A percentile compares a stretch with the other conserved stretches of the same genome.
These are phyloP conservation scores for Malus orientalis DNA, from an alignment of 306 rosid genomes.

Conservation along the genomic window DNA sequence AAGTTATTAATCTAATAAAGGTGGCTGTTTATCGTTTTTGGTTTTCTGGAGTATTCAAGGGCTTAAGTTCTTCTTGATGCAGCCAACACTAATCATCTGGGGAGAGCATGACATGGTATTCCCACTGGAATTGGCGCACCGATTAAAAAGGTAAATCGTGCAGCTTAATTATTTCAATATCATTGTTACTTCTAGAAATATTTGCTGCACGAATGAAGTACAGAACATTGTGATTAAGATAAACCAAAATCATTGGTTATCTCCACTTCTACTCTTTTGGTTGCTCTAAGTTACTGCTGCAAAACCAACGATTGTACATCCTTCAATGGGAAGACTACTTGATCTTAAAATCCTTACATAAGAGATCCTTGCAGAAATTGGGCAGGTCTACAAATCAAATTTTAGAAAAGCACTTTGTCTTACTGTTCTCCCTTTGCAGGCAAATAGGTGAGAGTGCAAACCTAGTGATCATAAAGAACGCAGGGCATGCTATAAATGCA, in stretches of 20 bases:
- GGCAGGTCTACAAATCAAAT: neutral
- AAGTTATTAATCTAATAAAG: no score
- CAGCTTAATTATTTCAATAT: neutral
- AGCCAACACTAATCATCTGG: conserved; percentile 81
- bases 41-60: conserved; percentile 7
- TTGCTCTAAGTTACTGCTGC: neutral
- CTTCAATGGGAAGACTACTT: neutral
- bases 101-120: conserved; percentile 78
- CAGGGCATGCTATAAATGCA: conserved; percentile 74
- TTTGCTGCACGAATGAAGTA: neutral
- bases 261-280: neutral
- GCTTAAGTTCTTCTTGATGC: conserved; percentile 19
- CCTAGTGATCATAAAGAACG: conserved; percentile 59
- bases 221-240: neutral
- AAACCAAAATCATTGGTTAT: neutral
- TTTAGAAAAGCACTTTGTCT: neutral
- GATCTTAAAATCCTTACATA: neutral
- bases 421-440: conserved; percentile 20
- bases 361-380: no score
- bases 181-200: neutral
- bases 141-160: conserved; percentile 50
- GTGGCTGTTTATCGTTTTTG: neutral
- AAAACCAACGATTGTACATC: neutral
- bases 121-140: conserved; percentile 81
- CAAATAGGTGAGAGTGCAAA: conserved; percentile 65